Base-by-base conservation (phyloP, 495 filamentous ascomycete genomes). In the Xylaria longipes region DNA sequence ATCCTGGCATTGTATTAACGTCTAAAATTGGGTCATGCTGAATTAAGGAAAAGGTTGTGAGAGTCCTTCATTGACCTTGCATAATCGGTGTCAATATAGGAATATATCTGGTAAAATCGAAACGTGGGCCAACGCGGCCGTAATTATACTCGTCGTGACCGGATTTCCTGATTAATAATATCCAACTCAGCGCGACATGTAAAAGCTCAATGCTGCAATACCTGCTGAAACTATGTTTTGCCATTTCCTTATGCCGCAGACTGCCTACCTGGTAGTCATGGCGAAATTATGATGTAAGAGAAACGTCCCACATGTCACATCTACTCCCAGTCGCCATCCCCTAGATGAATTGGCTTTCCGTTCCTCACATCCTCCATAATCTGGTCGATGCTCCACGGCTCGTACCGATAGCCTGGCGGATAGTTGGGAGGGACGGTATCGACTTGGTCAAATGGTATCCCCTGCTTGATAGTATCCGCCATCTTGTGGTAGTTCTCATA, bases 401-500 rank as follows among this genome's bases (percentile, higher is more conserved):
- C 60, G 52, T 84, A 85, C 62, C 74, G 81, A 66, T 85, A 85
- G 5, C 83, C 84, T 0, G 79, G 77, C 2, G 82, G 82, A 56
- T 83, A 84, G 65, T 84, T 84, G 0, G 78, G 81, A 35, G 82
- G 83, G 3, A 84, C 74, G 27, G 71, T 77, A 14, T 81, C 79
- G 20, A 71, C 82, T 60, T 83, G 63, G 27, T 81, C 79, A 25
- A 85, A 78, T 3, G 80, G 79, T 7, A 82, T 77, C 0, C 80
- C 83, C 48, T 70, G 75, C 62, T 77, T 74, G 70, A 85, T 78
- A 50, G 78, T 80, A 22, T 82, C 79, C 14, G 81, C 81, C 41
- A 82, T 83, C 69, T 83, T 79, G 52, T 75, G 77, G 56, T 87
- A 89, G 58, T 88, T 83, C 67, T 87, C 82, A 63, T 89, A 86